Evolutionary conservation across 805 yeast genomes (phyloP).

Genomic region (Pichia heedii): DNA sequence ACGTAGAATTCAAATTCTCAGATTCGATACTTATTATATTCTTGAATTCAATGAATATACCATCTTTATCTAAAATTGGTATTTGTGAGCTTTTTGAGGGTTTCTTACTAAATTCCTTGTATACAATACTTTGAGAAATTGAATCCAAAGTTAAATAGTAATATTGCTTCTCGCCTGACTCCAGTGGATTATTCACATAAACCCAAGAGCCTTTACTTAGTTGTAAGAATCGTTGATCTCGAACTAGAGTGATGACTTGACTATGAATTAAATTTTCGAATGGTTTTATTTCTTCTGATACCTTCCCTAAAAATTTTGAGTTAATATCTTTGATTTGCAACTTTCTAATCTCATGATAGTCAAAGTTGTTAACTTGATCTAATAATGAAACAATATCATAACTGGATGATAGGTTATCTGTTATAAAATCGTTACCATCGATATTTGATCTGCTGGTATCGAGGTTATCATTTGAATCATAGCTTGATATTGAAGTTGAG

Average conservation of each 20-base stretch:
- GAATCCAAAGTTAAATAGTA: constrained; percentile 60
- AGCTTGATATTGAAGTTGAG: no score
- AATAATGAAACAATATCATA: constrained; percentile 6
- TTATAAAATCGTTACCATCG: no score
- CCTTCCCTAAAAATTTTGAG: constrained; percentile 27
- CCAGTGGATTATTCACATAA: constrained; percentile 46
- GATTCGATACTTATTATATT: constrained; percentile 44
- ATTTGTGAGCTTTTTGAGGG: constrained; percentile 4
- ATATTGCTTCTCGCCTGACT: constrained; percentile 9
- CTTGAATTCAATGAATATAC: constrained; percentile 40
- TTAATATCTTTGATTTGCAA: constrained; percentile 42
- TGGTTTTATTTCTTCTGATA: constrained; percentile 37
- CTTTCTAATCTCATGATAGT: constrained; percentile 44
- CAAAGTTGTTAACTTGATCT: constrained; percentile 11
- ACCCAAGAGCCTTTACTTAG: constrained; percentile 79
- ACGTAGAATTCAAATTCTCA: constrained; percentile 30
- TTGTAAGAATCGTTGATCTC: constrained; percentile 64
- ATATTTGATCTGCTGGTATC: not conserved
- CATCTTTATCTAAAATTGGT: constrained; percentile 56
- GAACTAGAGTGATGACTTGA: constrained; percentile 63
- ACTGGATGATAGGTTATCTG: no score
- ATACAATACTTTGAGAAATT: constrained; percentile 50
- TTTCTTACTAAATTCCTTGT: constrained; percentile 47
- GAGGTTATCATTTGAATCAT: not conserved
- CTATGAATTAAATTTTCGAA: constrained; percentile 42